phyloP scores from a whole-genome alignment of 78 protist species.

The Dictyostelium discoideum region dicty_2.7 NC_007089.4:2772001-2772500 shows the following conservation, averaged over 20 bases:
- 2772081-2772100: no score
- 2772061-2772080: no score
- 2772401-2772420: constrained; percentile 84
- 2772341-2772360: constrained; percentile 75
- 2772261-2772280: constrained; percentile 65
- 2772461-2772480: constrained; percentile 4
- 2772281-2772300: constrained; percentile 21
- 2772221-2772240: constrained; percentile 28
- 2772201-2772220: constrained; percentile 47
- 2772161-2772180: no score
- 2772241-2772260: constrained; percentile 30
- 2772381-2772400: constrained; percentile 51
- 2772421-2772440: constrained; percentile 78
- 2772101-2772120: no score
- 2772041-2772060: no score
- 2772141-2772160: no score
- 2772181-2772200: background rate
- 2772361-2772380: constrained; percentile 74
- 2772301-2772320: constrained; percentile 11
- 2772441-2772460: constrained; percentile 67
- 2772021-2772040: no score
- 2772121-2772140: no score
- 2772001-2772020: no score
- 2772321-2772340: constrained; percentile 56
- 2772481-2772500: constrained; percentile 42